phyloP scores from a whole-genome alignment of 2,329 filamentous ascomycete genomes.

The Phoma sp. region DNA sequence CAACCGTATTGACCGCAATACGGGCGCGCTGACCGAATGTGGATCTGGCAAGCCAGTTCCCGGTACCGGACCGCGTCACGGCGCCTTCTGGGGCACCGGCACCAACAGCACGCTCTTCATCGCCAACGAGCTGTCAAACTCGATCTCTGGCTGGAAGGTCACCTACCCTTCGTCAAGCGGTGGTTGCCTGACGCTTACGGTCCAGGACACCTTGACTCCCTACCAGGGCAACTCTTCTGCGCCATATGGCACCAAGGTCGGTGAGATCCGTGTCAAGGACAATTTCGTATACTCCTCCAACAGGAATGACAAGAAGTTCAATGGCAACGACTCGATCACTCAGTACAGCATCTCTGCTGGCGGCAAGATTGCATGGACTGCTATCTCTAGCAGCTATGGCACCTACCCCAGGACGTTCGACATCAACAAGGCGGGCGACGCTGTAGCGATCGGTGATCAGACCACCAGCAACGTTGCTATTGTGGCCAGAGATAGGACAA shows the following conservation, averaged over 20 bases:
- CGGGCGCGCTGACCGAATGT: conserved; percentile 56
- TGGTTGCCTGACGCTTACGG: conserved; percentile 39
- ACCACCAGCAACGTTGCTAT: conserved; percentile 43
- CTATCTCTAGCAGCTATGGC: conserved; percentile 37
- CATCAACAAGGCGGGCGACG: conserved; percentile 42
- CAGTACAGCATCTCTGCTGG: conserved; percentile 40
- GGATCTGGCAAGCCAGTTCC: conserved; percentile 49
- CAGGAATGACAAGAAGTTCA: conserved; percentile 46
- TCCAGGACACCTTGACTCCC: conserved; percentile 42
- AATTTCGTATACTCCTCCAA: conserved; percentile 45
- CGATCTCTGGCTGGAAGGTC: conserved; percentile 39
- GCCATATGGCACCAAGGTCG: conserved; percentile 37
- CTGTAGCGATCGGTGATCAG: conserved; percentile 41
- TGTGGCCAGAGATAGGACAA: conserved; percentile 34
- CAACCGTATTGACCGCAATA: conserved; percentile 56
- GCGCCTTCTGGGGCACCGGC: conserved; percentile 55
- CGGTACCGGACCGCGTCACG: conserved; percentile 62
- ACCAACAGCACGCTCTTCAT: conserved; percentile 37
- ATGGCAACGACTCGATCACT: conserved; percentile 42
- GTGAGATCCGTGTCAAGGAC: conserved; percentile 40
- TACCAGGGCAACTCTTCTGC: conserved; percentile 40
- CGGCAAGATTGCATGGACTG: conserved; percentile 38
- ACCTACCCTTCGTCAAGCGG: conserved; percentile 31
- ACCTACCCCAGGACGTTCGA: conserved; percentile 46
- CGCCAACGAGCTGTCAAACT: conserved; percentile 43